phyloP scores from a whole-genome alignment of 306 rosid genomes.

The Ormosia semicastrata region DNA sequence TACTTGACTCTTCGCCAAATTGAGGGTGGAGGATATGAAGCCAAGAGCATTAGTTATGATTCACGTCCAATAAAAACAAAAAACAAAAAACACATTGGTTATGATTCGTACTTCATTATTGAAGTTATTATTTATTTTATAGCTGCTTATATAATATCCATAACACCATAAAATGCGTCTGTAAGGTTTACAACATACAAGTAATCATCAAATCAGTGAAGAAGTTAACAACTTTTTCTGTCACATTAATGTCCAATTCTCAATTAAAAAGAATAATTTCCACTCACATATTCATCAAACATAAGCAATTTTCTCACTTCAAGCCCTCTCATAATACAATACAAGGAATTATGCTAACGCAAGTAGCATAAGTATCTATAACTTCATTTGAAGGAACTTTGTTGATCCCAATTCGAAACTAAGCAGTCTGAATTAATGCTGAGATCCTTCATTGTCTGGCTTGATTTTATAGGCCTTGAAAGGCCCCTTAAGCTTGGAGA shows the following conservation, averaged over 20 bases:
- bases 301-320: conserved; percentile 21
- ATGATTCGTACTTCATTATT: too few species aligned
- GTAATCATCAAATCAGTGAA: conserved; percentile 5
- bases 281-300: conserved; percentile 27
- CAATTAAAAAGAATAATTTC: conserved; percentile 18
- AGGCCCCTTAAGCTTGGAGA: conserved; percentile 83
- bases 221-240: conserved; percentile 6
- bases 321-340: conserved; percentile 12
- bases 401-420: conserved; percentile 57
- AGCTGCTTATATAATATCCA: too few species aligned
- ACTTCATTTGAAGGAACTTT: conserved; percentile 45
- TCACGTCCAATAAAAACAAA: too few species aligned
- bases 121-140: too few species aligned
- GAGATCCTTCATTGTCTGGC: conserved; percentile 50
- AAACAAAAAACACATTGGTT: too few species aligned
- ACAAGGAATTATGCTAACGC: background rate
- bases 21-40: too few species aligned
- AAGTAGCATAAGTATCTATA: background rate
- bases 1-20: too few species aligned
- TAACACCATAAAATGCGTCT: too few species aligned
- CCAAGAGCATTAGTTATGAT: too few species aligned
- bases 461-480: conserved; percentile 70
- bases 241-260: conserved; percentile 23
- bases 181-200: background rate
- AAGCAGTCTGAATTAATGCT: conserved; percentile 73